phyloP scores from a whole-genome alignment of 495 filamentous ascomycete genomes.

The Paragyromitra xinjiangensis region DNA sequence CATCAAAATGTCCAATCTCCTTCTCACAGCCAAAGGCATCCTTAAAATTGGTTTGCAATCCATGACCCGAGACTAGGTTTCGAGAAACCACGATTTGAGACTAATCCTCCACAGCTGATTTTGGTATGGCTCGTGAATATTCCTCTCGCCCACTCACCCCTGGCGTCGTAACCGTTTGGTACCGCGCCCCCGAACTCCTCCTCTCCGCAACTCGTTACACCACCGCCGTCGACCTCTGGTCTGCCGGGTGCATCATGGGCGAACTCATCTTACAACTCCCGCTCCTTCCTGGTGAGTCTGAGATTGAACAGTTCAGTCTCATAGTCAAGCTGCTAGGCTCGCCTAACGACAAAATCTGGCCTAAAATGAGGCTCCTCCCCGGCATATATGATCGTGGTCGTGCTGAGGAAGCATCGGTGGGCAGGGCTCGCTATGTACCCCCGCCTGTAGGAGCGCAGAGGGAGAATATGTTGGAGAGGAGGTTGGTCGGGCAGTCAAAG shows the following conservation, averaged over 20 bases:
- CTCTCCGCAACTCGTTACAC: slow-evolving; percentile 61
- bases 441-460: slow-evolving; percentile 43
- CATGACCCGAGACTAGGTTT: background rate
- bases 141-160: slow-evolving; percentile 61
- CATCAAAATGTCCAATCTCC: slow-evolving; percentile 63
- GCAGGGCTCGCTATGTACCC: slow-evolving; percentile 37
- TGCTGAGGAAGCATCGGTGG: slow-evolving; percentile 24
- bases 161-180: slow-evolving; percentile 62
- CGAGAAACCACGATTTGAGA: background rate
- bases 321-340: slow-evolving; percentile 61
- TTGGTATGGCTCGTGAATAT: slow-evolving; percentile 63
- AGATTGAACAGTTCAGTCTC: slow-evolving; percentile 61
- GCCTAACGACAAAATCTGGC: slow-evolving; percentile 59
- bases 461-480: slow-evolving; percentile 50
- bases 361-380: slow-evolving; percentile 56
- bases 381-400: slow-evolving; percentile 44
- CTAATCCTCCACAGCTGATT: slow-evolving; percentile 59
- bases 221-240: slow-evolving; percentile 62
- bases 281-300: slow-evolving; percentile 61
- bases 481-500: slow-evolving; percentile 49
- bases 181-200: slow-evolving; percentile 61
- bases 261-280: slow-evolving; percentile 61
- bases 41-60: slow-evolving; percentile 60
- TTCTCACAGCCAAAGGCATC: slow-evolving; percentile 61
- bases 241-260: slow-evolving; percentile 62